phyloP scores from a whole-genome alignment of 2,329 filamentous ascomycete species.

The Rachicladosporium sp. region DNA sequence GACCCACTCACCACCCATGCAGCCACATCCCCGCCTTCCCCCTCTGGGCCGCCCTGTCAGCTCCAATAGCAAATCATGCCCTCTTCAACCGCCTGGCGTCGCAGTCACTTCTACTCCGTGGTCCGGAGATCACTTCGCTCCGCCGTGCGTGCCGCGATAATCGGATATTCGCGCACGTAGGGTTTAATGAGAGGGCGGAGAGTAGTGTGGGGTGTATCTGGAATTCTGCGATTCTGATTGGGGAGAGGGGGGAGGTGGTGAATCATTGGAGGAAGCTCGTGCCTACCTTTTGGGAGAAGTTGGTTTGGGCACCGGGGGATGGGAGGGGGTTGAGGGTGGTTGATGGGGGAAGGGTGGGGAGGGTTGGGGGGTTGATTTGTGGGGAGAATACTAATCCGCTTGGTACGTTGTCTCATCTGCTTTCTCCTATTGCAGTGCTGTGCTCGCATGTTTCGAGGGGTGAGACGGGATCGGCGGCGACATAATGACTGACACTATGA shows the following conservation, averaged over 20 bases:
- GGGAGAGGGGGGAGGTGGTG: constrained; percentile 31
- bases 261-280: constrained; percentile 43
- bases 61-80: constrained; percentile 39
- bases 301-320: constrained; percentile 43
- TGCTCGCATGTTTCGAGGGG: too few species aligned
- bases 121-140: constrained; percentile 34
- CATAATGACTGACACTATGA: neutral
- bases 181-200: constrained; percentile 37
- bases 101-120: constrained; percentile 35
- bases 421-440: neutral
- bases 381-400: constrained; percentile 48
- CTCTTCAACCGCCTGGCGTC: constrained; percentile 36
- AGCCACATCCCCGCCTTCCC: constrained; percentile 18
- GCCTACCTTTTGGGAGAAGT: constrained; percentile 46
- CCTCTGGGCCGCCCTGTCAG: constrained; percentile 34
- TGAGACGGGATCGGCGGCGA: too few species aligned
- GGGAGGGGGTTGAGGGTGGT: constrained; percentile 37
- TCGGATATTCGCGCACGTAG: constrained; percentile 34
- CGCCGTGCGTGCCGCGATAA: constrained; percentile 27
- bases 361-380: constrained; percentile 41
- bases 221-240: constrained; percentile 41
- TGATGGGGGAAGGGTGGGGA: constrained; percentile 31
- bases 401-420: constrained; percentile 11
- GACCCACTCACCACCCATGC: too few species aligned
- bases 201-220: constrained; percentile 37